Percentiles rank a stretch among this genome's conserved stretches.
Conservation (phyloP, 768 basidiomycete genomes). For the Mycena amicta region DNA sequence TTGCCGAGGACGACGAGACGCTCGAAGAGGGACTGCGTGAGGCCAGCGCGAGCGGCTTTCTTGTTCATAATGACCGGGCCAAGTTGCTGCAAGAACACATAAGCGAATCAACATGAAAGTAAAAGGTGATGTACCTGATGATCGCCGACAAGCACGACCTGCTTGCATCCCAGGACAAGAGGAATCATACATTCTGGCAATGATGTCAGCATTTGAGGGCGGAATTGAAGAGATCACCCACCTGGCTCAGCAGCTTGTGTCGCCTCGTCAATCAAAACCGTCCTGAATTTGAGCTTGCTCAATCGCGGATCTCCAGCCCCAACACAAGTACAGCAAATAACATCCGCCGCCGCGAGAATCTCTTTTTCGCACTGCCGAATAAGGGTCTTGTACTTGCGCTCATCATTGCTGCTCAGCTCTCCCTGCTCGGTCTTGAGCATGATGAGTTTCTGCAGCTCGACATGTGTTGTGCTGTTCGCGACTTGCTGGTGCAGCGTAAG, state of each 20-base stretch:
- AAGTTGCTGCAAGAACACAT: no score
- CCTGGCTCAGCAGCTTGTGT: conserved; percentile 98
- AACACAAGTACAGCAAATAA: conserved; percentile 98
- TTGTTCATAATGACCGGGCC: conserved; percentile 99
- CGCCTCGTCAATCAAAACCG: conserved; percentile 97
- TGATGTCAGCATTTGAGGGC: conserved; percentile 18
- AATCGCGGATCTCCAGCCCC: conserved; percentile 96
- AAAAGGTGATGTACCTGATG: no score
- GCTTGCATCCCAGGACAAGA: conserved; percentile 95
- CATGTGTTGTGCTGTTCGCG: conserved; percentile 92
- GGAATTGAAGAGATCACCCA: conserved; percentile 36
- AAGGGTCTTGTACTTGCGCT: conserved; percentile 96
- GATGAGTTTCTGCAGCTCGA: conserved; percentile 97
- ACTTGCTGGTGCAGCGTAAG: conserved; percentile 97
- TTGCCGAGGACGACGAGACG: conserved; percentile 94
- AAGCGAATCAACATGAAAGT: no score
- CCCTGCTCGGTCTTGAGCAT: conserved; percentile 98
- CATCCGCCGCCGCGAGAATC: conserved; percentile 92
- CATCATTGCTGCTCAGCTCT: conserved; percentile 94
- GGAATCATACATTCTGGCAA: conserved; percentile 97
- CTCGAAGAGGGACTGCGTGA: conserved; percentile 98
- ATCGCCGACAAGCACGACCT: conserved; percentile 97
- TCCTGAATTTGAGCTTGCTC: conserved; percentile 97
- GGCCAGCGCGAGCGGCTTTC: conserved; percentile 97
- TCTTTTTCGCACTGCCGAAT: conserved; percentile 97